phyloP scores from a whole-genome alignment of 768 basidiomycete species.

The Tricholoma matsutake region DNA sequence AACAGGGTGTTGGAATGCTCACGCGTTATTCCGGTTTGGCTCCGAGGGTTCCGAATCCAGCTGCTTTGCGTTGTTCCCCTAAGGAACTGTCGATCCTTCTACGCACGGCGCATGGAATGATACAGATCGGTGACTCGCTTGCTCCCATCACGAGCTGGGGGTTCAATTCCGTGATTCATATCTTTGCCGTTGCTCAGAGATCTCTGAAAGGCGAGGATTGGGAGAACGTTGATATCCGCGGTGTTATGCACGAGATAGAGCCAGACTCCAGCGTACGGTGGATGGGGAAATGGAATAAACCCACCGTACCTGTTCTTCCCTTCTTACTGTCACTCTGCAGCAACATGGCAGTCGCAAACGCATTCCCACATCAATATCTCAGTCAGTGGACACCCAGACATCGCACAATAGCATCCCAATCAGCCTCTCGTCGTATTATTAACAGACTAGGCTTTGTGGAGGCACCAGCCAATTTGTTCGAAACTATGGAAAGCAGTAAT shows the following conservation, averaged over 20 bases:
- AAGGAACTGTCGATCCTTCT: constrained; percentile 1
- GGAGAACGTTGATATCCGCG: neutral
- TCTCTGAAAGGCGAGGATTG: neutral
- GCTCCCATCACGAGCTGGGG: neutral
- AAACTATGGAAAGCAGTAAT: neutral
- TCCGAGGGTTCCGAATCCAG: neutral
- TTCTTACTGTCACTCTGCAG: constrained; percentile 1
- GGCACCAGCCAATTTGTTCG: neutral
- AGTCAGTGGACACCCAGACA: neutral
- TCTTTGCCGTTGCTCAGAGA: neutral
- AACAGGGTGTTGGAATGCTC: constrained; percentile 10
- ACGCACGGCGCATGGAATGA: neutral
- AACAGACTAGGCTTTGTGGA: neutral
- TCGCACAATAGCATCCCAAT: neutral
- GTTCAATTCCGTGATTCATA: constrained; percentile 3
- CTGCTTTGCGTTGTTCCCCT: neutral
- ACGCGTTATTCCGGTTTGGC: constrained; percentile 6
- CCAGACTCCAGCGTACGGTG: neutral
- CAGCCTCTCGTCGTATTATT: neutral
- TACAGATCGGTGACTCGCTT: neutral
- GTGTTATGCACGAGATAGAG: constrained; percentile 3
- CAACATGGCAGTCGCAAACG: constrained; percentile 5
- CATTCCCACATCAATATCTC: constrained; percentile 5
- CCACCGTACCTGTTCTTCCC: neutral
- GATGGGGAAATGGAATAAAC: constrained; percentile 2